Base-by-base conservation (phyloP, 2,329 filamentous ascomycete species). In the Talaromyces sp. region DNA sequence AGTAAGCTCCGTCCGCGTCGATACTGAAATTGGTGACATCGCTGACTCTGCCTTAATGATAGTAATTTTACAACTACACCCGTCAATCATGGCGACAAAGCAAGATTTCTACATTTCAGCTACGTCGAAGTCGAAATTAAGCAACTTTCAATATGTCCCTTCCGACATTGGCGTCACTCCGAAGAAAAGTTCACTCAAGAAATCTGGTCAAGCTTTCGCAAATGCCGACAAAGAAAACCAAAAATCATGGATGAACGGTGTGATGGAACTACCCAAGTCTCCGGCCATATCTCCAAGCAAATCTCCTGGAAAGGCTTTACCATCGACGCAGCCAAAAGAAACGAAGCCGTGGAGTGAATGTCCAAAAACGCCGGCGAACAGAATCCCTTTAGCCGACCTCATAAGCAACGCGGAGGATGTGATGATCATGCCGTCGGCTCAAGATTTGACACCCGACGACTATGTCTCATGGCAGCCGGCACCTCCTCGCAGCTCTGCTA, bases 321-420 rank as follows among this genome's bases (percentile, higher is more conserved):
- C 64, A 46, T 67, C 64, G 14, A 63, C 61, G 16, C 65, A 71
- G 40, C 57, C 62, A 21, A 65, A 68, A 52, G 73, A 76, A 42
- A 9, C 64, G 7, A 75, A 72, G 46, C 65, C 64, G 1, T 60
- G 63, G 57, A 76, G 73, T 58, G 75, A 76, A 63, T 77, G 77
- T 57, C 85, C 85, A 2, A 84, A 84, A 44, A 88, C 85, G 14
- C 85, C 86, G 1, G 82, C 81, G 25, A 82, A 84, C 48, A 77
- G 84, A 61, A 79, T 87, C 42, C 83, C 85, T 25, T 75, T 88
- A 12, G 83, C 84, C 35, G 85, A 87, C 65, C 75, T 88, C 35
- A 84, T 88, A 52, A 84, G 84, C 65, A 85, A 86, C 69, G 80
- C 81, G 55, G 85, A 87, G 70, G 83, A 86, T 68, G 79, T 79